Conservation (phyloP, 495 filamentous ascomycete species). For the Xeromyces bisporus region DNA sequence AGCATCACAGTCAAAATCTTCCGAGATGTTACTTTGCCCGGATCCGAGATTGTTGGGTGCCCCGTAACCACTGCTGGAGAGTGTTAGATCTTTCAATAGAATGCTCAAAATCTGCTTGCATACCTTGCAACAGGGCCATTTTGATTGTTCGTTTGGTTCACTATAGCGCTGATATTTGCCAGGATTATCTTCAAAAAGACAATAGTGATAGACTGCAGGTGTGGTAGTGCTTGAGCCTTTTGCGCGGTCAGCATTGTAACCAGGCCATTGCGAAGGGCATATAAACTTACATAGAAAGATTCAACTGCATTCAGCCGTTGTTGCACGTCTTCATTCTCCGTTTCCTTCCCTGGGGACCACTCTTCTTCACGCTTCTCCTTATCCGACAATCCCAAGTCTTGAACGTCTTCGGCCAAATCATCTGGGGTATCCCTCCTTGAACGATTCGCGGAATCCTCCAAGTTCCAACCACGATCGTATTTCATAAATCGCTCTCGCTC, state of each 20-base stretch:
- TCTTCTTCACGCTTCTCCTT: constrained; percentile 14
- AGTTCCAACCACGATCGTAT: constrained; percentile 77
- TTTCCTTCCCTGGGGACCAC: constrained; percentile 32
- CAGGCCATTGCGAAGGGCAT: constrained; percentile 1
- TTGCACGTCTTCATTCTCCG: constrained; percentile 38
- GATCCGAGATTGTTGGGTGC: constrained; percentile 15
- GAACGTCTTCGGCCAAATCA: constrained; percentile 8
- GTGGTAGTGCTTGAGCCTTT: constrained; percentile 56
- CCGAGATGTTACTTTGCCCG: constrained; percentile 11
- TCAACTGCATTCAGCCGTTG: constrained; percentile 59
- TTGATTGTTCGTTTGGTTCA: constrained; percentile 34
- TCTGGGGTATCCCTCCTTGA: constrained; percentile 19
- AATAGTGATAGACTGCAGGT: constrained; percentile 87
- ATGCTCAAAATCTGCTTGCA: constrained; percentile 1
- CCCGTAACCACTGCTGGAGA: constrained; percentile 15
- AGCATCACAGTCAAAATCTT: constrained; percentile 20
- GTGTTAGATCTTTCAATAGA: no score
- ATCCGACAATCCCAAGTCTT: constrained; percentile 14
- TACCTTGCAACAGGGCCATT: constrained; percentile 25
- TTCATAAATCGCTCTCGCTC: constrained; percentile 81
- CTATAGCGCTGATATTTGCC: constrained; percentile 54
- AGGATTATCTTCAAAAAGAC: constrained; percentile 78
- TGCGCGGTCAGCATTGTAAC: constrained; percentile 8
- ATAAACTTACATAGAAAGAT: constrained; percentile 58
- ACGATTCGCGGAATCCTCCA: constrained; percentile 34